A percentile compares a stretch with the other conserved stretches of the same genome.
Evolutionary conservation across 805 yeast species (phyloP).

Genomic region (Candida maltosa): DNA sequence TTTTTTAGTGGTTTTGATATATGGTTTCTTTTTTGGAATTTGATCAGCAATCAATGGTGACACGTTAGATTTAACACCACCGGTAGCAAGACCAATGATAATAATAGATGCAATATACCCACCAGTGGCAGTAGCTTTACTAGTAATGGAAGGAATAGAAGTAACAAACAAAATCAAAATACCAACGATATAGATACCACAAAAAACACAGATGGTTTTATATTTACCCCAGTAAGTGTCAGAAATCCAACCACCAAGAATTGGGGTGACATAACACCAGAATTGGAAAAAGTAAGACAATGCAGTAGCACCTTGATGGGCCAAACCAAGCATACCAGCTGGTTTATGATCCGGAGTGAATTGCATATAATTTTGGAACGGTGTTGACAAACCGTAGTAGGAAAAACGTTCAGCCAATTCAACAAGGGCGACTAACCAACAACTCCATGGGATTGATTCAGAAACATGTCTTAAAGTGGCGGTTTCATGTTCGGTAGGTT

Average conservation of each 20-base stretch:
- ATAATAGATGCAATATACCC: slow-evolving; percentile 58
- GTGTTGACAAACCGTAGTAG: slow-evolving; percentile 74
- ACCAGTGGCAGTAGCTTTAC: slow-evolving; percentile 51
- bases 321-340: slow-evolving; percentile 53
- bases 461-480: slow-evolving; percentile 50
- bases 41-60: slow-evolving; percentile 73
- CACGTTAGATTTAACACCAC: slow-evolving; percentile 76
- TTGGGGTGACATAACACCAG: slow-evolving; percentile 80
- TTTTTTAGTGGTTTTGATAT: slow-evolving; percentile 32
- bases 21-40: slow-evolving; percentile 38
- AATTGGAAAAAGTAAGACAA: slow-evolving; percentile 73
- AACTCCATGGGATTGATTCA: slow-evolving; percentile 50
- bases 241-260: slow-evolving; percentile 71
- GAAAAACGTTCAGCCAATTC: slow-evolving; percentile 82
- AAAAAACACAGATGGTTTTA: slow-evolving; percentile 61
- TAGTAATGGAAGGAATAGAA: slow-evolving; percentile 58
- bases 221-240: slow-evolving; percentile 74
- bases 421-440: slow-evolving; percentile 64
- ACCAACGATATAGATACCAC: slow-evolving; percentile 58
- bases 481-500: slow-evolving; percentile 54
- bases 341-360: slow-evolving; percentile 38
- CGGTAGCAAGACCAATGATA: slow-evolving; percentile 72
- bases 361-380: slow-evolving; percentile 79
- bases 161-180: slow-evolving; percentile 65
- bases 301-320: slow-evolving; percentile 65